Conservation (phyloP, 352 stramenopile genomes). For the Phytopythium sindhum region DNA sequence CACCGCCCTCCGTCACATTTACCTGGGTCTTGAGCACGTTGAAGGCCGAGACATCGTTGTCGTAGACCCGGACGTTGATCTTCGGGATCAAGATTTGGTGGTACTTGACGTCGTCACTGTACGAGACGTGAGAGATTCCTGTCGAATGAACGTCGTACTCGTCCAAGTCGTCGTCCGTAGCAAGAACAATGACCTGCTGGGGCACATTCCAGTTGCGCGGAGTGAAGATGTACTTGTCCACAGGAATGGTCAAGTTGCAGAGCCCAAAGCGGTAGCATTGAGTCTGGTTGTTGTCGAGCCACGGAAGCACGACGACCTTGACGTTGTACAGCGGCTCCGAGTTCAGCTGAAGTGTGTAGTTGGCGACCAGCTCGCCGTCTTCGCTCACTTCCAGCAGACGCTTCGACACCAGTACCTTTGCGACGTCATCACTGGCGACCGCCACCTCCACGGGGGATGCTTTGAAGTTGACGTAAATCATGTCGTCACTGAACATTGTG, state of each 20-base stretch:
- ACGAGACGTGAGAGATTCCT: slow-evolving; percentile 66
- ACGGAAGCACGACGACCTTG: slow-evolving; percentile 59
- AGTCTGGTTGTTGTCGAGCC: slow-evolving; percentile 53
- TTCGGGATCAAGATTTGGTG: slow-evolving; percentile 52
- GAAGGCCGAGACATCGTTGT: slow-evolving; percentile 64
- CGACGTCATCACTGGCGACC: slow-evolving; percentile 61
- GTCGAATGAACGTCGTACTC: slow-evolving; percentile 61
- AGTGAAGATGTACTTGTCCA: slow-evolving; percentile 56
- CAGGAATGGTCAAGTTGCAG: slow-evolving; percentile 64
- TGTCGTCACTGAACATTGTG: slow-evolving; percentile 57
- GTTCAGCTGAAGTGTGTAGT: slow-evolving; percentile 50
- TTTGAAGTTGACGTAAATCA: slow-evolving; percentile 46
- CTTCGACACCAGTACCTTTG: slow-evolving; percentile 57
- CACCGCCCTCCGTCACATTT: slow-evolving; percentile 42
- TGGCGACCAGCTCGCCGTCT: slow-evolving; percentile 32
- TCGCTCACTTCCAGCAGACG: slow-evolving; percentile 52
- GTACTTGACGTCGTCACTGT: slow-evolving; percentile 69
- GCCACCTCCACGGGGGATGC: slow-evolving; percentile 37
- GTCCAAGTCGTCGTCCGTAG: slow-evolving; percentile 65
- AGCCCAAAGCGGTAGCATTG: slow-evolving; percentile 70
- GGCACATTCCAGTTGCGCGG: slow-evolving; percentile 59
- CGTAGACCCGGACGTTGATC: slow-evolving; percentile 53
- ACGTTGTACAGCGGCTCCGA: slow-evolving; percentile 63
- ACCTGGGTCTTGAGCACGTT: slow-evolving; percentile 36
- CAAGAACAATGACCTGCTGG: slow-evolving; percentile 46